Percentiles rank a stretch among this genome's conserved stretches.
phyloP scores from a whole-genome alignment of 192 early-diverging fungal genomes.

The Chytriomyces sp. region DNA sequence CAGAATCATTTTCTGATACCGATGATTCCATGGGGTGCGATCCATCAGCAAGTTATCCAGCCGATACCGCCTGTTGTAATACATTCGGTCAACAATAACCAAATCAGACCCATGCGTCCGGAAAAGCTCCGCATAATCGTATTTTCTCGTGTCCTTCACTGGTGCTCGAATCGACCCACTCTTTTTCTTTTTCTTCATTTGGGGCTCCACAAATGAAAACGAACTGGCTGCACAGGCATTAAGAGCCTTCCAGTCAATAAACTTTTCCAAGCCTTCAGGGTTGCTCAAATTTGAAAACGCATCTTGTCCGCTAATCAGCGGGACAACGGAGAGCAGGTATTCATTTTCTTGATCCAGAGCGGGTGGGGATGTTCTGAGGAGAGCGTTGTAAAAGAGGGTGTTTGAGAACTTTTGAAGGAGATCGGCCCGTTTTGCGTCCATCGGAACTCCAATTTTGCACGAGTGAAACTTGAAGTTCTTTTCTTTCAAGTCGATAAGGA shows the following conservation, averaged over 20 bases:
- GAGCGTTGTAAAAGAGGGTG: constrained; percentile 10
- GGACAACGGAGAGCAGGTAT: constrained; percentile 14
- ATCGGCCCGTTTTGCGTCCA: neutral
- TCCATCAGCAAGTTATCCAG: constrained; percentile 31
- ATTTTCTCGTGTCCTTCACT: constrained; percentile 1
- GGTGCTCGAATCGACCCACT: neutral
- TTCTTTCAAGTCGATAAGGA: constrained; percentile 4
- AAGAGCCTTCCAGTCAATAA: constrained; percentile 15
- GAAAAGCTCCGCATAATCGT: constrained; percentile 12
- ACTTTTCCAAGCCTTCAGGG: neutral
- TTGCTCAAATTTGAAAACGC: neutral
- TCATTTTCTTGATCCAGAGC: constrained; percentile 3
- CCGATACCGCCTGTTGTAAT: constrained; percentile 43
- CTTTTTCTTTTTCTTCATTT: neutral
- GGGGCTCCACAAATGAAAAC: neutral
- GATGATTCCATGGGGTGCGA: constrained; percentile 28
- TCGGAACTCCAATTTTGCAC: neutral
- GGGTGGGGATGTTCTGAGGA: neutral
- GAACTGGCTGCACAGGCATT: neutral
- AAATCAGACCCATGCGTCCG: constrained; percentile 16
- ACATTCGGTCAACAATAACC: constrained; percentile 37
- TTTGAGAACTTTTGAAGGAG: constrained; percentile 18
- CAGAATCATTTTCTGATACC: constrained; percentile 24
- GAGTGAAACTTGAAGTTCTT: neutral
- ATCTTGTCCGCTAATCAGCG: neutral